A percentile compares a stretch with the other conserved stretches of the same genome.
Conservation (phyloP, 371 early-diverging fungal genomes). For the Saksenaea vasiformis region DNA sequence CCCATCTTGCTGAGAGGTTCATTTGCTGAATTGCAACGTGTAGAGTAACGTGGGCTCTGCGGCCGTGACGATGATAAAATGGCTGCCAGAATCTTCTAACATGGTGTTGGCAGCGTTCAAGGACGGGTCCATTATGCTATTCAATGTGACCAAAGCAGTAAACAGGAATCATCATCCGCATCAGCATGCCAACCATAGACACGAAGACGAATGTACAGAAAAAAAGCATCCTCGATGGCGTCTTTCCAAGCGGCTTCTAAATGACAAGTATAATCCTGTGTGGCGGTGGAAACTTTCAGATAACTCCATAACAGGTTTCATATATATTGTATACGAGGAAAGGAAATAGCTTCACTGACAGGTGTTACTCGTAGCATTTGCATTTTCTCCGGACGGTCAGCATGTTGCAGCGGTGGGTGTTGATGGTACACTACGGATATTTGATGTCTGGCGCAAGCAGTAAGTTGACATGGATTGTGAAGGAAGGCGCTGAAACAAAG, state of each 20-base stretch:
- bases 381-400: conserved; percentile 85
- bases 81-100: conserved; percentile 91
- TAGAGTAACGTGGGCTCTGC: conserved; percentile 56
- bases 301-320: conserved; percentile 66
- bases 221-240: conserved; percentile 2
- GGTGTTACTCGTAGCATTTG: conserved; percentile 49
- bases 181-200: not conserved
- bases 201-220: not conserved
- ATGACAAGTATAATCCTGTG: conserved; percentile 71
- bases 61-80: conserved; percentile 79
- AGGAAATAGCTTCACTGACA: not conserved
- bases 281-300: conserved; percentile 73
- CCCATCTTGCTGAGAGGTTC: not conserved
- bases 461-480: conserved; percentile 14
- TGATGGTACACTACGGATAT: conserved; percentile 77
- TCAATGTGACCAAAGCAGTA: conserved; percentile 91
- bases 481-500: not conserved
- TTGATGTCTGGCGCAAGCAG: conserved; percentile 76
- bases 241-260: conserved; percentile 15
- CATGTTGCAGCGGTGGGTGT: conserved; percentile 79
- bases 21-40: not conserved
- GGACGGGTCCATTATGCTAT: conserved; percentile 77
- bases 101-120: conserved; percentile 84
- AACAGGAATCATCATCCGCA: conserved; percentile 36
- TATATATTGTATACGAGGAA: too few species aligned